A percentile compares a stretch with the other conserved stretches of the same genome.
phyloP scores from a whole-genome alignment of 257 asterid genomes.

The Paraleonurus japonicus region DNA sequence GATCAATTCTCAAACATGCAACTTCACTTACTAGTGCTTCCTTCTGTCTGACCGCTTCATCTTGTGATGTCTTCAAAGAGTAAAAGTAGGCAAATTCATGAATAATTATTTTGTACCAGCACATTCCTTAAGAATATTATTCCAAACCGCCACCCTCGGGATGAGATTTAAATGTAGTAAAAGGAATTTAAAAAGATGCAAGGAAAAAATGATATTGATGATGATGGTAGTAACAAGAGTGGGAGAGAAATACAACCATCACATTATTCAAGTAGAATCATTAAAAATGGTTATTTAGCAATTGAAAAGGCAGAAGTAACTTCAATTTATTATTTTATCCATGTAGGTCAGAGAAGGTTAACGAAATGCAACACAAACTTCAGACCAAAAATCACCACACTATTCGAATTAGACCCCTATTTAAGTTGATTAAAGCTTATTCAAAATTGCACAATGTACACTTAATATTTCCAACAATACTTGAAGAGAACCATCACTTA shows the following conservation, averaged over 20 bases:
- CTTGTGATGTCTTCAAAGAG: slow-evolving; percentile 57
- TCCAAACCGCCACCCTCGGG: too few species aligned
- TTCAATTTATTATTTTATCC: neutral
- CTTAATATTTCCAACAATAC: neutral
- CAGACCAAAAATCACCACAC: neutral
- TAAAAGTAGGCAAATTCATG: neutral
- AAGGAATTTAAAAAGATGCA: neutral
- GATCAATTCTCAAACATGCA: slow-evolving; percentile 61
- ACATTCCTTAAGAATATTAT: neutral
- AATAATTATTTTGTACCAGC: neutral
- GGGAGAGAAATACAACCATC: neutral
- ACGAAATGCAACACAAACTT: neutral
- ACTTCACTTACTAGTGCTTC: slow-evolving; percentile 71
- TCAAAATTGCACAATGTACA: neutral
- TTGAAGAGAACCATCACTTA: neutral
- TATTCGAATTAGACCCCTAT: neutral
- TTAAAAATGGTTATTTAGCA: slow-evolving; percentile 4
- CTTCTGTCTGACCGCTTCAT: slow-evolving; percentile 69
- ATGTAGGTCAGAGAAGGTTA: neutral
- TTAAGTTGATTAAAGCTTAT: neutral
- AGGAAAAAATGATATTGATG: neutral
- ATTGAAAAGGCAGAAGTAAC: neutral
- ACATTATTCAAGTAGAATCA: neutral
- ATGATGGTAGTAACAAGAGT: neutral
- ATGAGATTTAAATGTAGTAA: neutral